Evolutionary conservation across 768 basidiomycete genomes (phyloP).

Genomic region (Mycena galericulata): DNA sequence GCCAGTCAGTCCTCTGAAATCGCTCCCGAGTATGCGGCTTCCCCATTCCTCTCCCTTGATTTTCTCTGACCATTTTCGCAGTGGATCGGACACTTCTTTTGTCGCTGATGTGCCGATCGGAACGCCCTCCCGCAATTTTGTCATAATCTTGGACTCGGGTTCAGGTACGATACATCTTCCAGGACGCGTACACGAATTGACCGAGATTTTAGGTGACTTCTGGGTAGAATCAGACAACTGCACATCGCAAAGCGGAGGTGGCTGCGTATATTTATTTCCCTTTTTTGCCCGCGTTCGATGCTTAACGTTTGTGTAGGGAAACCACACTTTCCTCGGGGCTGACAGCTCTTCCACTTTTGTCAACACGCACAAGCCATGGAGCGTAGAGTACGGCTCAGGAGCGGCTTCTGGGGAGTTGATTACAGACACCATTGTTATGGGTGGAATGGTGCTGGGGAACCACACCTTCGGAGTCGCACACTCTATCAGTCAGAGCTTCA

Average conservation of each 20-base stretch:
- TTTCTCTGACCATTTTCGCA: background rate
- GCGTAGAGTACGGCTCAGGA: slow-evolving; percentile 27
- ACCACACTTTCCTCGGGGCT: slow-evolving; percentile 26
- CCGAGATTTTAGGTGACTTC: slow-evolving; percentile 55
- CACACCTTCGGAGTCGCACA: slow-evolving; percentile 74
- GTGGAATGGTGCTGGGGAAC: slow-evolving; percentile 61
- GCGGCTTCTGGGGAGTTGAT: slow-evolving; percentile 64
- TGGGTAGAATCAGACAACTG: slow-evolving; percentile 69
- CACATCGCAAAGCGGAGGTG: slow-evolving; percentile 44
- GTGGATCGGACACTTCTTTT: slow-evolving; percentile 32
- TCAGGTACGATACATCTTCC: slow-evolving; percentile 40
- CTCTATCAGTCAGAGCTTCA: slow-evolving; percentile 29
- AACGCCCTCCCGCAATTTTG: slow-evolving; percentile 59
- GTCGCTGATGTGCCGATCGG: slow-evolving; percentile 50
- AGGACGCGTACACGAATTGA: background rate
- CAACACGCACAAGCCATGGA: slow-evolving; percentile 9
- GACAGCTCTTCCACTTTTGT: slow-evolving; percentile 24
- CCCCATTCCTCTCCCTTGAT: background rate
- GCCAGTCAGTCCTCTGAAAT: slow-evolving; percentile 14
- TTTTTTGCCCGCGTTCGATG: background rate
- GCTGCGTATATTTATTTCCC: slow-evolving; percentile 36
- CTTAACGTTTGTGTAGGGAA: slow-evolving; percentile 10
- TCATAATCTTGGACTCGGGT: slow-evolving; percentile 62
- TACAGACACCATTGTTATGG: slow-evolving; percentile 68
- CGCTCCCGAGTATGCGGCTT: slow-evolving; percentile 16